Conservation (phyloP, 495 filamentous ascomycete species). For the Recurvomyces mirabilis region DNA sequence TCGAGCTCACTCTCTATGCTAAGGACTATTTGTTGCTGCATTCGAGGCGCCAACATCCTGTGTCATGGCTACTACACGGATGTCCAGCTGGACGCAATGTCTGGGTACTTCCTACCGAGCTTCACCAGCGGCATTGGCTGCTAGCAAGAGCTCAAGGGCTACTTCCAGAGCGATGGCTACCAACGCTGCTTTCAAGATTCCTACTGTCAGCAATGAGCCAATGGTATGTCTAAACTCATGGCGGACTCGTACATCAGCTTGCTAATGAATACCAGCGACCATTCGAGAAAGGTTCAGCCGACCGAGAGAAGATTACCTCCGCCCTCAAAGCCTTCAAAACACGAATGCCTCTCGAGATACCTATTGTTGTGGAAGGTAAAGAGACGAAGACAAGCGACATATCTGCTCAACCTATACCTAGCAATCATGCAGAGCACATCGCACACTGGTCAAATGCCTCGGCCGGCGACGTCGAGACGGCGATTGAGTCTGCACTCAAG, state of each 20-base stretch:
- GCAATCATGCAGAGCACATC: constrained; percentile 57
- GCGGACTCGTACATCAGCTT: not conserved
- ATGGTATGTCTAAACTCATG: constrained; percentile 50
- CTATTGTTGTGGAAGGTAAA: constrained; percentile 67
- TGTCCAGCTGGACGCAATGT: too few species aligned
- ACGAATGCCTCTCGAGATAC: constrained; percentile 55
- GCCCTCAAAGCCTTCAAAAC: constrained; percentile 53
- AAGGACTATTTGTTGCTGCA: too few species aligned
- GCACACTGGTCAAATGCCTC: constrained; percentile 71
- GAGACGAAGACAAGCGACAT: constrained; percentile 47
- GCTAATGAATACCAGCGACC: constrained; percentile 51
- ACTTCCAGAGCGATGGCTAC: constrained; percentile 26
- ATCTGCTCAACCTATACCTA: constrained; percentile 58
- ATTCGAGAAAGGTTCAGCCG: constrained; percentile 69
- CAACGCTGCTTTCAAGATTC: constrained; percentile 76
- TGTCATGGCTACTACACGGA: too few species aligned
- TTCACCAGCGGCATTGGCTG: too few species aligned
- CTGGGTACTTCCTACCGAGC: too few species aligned
- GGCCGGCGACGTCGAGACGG: constrained; percentile 55
- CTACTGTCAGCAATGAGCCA: constrained; percentile 79
- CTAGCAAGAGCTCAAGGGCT: too few species aligned
- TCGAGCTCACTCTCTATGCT: too few species aligned
- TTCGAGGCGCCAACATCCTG: too few species aligned
- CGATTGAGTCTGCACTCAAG: constrained; percentile 68
- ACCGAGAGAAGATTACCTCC: constrained; percentile 60